A percentile compares a stretch with the other conserved stretches of the same genome.
Conservation (phyloP, 2,329 filamentous ascomycete species). For the Neurospora sp. region DNA sequence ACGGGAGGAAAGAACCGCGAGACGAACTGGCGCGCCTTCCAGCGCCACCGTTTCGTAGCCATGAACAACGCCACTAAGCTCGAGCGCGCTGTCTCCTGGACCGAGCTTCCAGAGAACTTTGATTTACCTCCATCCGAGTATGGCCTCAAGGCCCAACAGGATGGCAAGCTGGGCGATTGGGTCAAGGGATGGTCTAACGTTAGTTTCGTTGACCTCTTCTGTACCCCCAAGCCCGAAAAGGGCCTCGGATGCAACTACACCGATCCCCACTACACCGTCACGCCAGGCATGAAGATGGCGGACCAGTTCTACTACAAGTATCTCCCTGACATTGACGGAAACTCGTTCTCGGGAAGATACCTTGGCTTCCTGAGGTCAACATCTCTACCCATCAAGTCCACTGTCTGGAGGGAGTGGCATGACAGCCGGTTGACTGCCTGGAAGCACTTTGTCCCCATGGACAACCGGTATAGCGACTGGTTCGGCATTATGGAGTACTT, state of each 20-base stretch:
- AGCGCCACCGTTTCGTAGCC: constrained; percentile 63
- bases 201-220: constrained; percentile 45
- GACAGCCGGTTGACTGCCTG: constrained; percentile 63
- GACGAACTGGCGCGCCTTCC: constrained; percentile 61
- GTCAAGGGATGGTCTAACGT: constrained; percentile 38
- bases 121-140: constrained; percentile 39
- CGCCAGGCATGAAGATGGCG: constrained; percentile 31
- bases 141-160: constrained; percentile 33
- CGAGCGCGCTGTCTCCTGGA: constrained; percentile 33
- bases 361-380: constrained; percentile 59
- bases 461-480: constrained; percentile 61
- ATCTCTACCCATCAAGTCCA: constrained; percentile 65
- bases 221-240: constrained; percentile 27
- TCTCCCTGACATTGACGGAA: constrained; percentile 68
- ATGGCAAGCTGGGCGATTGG: constrained; percentile 38
- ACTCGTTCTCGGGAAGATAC: constrained; percentile 60
- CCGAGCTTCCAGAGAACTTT: constrained; percentile 40
- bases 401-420: constrained; percentile 73
- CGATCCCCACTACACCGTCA: constrained; percentile 32
- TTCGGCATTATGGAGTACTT: constrained; percentile 70
- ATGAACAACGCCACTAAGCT: constrained; percentile 61
- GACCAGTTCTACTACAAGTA: constrained; percentile 56
- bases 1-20: constrained; percentile 51
- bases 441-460: constrained; percentile 75
- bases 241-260: constrained; percentile 37